Evolutionary conservation across 305 asterid genomes (phyloP).

Genomic region (Fraxinus greggii): DNA sequence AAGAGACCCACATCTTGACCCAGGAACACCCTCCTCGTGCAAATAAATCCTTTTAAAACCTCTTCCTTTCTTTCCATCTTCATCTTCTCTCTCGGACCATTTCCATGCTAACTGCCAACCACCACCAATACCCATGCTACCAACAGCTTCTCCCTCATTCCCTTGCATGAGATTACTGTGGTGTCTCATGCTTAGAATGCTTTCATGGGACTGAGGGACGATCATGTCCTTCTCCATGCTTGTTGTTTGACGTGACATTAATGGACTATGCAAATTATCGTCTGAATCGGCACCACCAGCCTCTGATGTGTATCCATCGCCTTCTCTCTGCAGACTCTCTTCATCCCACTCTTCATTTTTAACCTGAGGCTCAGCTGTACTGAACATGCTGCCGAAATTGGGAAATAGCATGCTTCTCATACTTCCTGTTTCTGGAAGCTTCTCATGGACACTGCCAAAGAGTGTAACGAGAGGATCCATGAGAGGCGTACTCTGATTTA

Average conservation of each 20-base stretch:
- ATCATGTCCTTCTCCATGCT: conserved; percentile 55
- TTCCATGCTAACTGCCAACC: conserved; percentile 97
- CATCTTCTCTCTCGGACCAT: conserved; percentile 74
- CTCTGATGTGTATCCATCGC: conserved; percentile 52
- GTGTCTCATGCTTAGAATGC: conserved; percentile 50
- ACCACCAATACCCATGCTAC: conserved; percentile 81
- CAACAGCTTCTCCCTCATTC: conserved; percentile 44
- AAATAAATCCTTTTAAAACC: conserved; percentile 77
- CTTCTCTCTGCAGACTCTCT: conserved; percentile 69
- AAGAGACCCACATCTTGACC: conserved; percentile 71
- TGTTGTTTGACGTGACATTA: conserved; percentile 80
- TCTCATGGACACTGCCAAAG: conserved; percentile 87
- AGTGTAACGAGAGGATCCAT: conserved; percentile 90
- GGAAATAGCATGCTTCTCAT: conserved; percentile 92
- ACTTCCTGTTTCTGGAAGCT: conserved; percentile 69
- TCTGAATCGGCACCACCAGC: conserved; percentile 49
- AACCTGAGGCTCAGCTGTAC: conserved; percentile 55
- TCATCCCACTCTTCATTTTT: conserved; percentile 80
- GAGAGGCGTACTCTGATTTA: conserved; percentile 46
- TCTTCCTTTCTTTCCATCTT: conserved; percentile 69
- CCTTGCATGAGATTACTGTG: conserved; percentile 59
- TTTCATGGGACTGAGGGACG: conserved; percentile 47
- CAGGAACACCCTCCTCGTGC: conserved; percentile 60
- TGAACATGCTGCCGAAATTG: conserved; percentile 89
- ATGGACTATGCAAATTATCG: conserved; percentile 69